Base-by-base conservation (phyloP, 495 filamentous ascomycete species). In the Elasticomyces elasticus region DNA sequence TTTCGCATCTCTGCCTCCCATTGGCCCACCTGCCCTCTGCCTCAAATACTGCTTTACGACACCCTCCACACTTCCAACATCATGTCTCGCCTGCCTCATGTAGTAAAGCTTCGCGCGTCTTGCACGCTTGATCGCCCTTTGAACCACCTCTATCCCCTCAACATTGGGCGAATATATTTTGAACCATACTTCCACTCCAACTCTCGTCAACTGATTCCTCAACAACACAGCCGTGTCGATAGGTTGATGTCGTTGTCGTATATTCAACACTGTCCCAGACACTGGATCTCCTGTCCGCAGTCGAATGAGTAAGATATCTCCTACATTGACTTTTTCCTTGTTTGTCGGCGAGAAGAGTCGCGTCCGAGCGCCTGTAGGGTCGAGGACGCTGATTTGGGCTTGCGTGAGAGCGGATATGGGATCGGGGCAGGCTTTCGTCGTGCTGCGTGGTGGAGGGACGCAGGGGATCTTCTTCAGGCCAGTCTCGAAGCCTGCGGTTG, bases 181-280 rank as follows among this genome's bases (percentile, higher is more conserved):
- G 66, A 83, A 87, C 79, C 87, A 95, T 87, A 95, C 89, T 79
- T 99, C 92, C n/a, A 95, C 89, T 43, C 87, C 86, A 5, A 92
- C 79, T 50, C 84, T 76, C 40, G 81, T 83, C 50, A 99, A 67
- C 59, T 90, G 79, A 62, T 89, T 90, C 24, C 92, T 76, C 49
- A 99, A 74, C 56, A 95, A 68, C 40, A 97, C 79, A 0, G 82
- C 84, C 5, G 87, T 91, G 67, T 99, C 92, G 23, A 94, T 76
- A 56, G 89, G 90, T 5, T 79, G 24, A 33, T 57, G 30, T 0
- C 59, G 78, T 31, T 89, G 75, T 25, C 89, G 82, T 64, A 97
- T 91, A 60, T 82, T 85, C 62, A 99, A 67, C 57, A 83, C 84
- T 11, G 94, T 86, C 26, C 92, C 92, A 13, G 88, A 76, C 68